Base-by-base conservation (phyloP, 2,329 filamentous ascomycete species). In the Magnaporthales sp. region DNA sequence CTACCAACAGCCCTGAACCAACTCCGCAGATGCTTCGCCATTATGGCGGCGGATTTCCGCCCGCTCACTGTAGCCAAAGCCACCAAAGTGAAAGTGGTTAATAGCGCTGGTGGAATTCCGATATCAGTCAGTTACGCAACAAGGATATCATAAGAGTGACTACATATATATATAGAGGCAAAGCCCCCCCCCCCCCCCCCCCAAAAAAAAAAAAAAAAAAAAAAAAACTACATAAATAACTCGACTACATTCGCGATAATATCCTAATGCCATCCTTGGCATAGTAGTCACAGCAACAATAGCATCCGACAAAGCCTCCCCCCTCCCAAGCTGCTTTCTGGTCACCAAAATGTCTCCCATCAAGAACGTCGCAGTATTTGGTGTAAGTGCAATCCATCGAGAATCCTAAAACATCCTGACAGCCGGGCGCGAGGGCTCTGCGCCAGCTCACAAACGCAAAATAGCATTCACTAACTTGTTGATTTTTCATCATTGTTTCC, bases 331-430 rank as follows among this genome's bases (percentile, higher is more conserved):
- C n/a, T n/a, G n/a, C n/a, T n/a, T n/a, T n/a, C n/a, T n/a, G n/a
- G n/a, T n/a, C n/a, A n/a, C n/a, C n/a, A 26, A 58, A 61, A 29
- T 30, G 32, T 64, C 61, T 31, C 38, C 63, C 15, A 67, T 67
- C 63, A 68, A 68, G 56, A 70, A 62, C 8, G 67, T 71, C 26
- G 70, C 69, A 15, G 64, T 71, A 22, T 67, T 70, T 24, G 70
- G 70, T 11, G 70, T 70, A 67, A 66, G 69, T n/a, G n/a, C 68
- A 13, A 24, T 2, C 29, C 9, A 62, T 32, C 19, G 2, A 27
- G 56, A 11, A 9, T 61, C 22, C 22, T 60, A 60, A 27, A 27
- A n/a, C n/a, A n/a, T n/a, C n/a, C n/a, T n/a, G n/a, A n/a, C n/a
- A n/a, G n/a, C n/a, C n/a, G n/a, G n/a, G n/a, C n/a, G n/a, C n/a